Percentiles rank a stretch among this genome's conserved stretches.
These are phyloP conservation scores for Clavariopsis aquatica DNA, from an alignment of 495 filamentous ascomycete species.

Conservation along the genomic window DNA sequence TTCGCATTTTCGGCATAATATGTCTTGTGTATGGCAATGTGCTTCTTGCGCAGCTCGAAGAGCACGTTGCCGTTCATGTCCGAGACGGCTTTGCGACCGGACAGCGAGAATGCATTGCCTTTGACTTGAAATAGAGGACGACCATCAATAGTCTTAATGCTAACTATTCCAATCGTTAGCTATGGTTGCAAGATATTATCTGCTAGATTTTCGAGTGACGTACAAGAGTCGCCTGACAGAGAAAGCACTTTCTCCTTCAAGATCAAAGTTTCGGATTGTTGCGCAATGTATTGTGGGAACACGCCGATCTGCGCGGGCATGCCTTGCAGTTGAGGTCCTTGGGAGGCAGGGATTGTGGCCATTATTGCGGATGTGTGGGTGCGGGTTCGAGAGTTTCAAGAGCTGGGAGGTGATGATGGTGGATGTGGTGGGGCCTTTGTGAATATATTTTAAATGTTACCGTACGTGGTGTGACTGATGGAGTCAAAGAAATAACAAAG, in stretches of 20 bases:
- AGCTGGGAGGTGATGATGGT: background rate
- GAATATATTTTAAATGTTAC: too few species aligned
- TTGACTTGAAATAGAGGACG: slow-evolving; percentile 55
- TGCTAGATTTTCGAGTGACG: background rate
- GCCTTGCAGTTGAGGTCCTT: slow-evolving; percentile 10
- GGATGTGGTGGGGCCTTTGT: too few species aligned
- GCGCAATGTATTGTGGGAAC: slow-evolving; percentile 53
- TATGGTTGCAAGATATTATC: background rate
- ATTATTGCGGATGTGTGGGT: background rate
- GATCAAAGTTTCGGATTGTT: slow-evolving; percentile 51
- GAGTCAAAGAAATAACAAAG: background rate
- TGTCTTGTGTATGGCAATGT: slow-evolving; percentile 52
- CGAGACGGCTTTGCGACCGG: slow-evolving; percentile 52
- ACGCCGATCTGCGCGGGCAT: slow-evolving; percentile 44
- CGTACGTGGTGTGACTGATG: too few species aligned
- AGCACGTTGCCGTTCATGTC: slow-evolving; percentile 52
- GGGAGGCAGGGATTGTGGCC: slow-evolving; percentile 5
- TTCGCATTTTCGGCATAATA: slow-evolving; percentile 49
- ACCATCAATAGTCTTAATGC: slow-evolving; percentile 52
- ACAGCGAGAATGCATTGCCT: slow-evolving; percentile 48
- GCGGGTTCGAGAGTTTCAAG: background rate
- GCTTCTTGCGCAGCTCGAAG: slow-evolving; percentile 57
- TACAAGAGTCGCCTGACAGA: slow-evolving; percentile 55
- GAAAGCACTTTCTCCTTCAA: slow-evolving; percentile 60
- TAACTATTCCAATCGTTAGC: slow-evolving; percentile 36